These are phyloP conservation scores for Abortiporus biennis DNA, from an alignment of 1,284 basidiomycete genomes.

Conservation along the genomic window DNA sequence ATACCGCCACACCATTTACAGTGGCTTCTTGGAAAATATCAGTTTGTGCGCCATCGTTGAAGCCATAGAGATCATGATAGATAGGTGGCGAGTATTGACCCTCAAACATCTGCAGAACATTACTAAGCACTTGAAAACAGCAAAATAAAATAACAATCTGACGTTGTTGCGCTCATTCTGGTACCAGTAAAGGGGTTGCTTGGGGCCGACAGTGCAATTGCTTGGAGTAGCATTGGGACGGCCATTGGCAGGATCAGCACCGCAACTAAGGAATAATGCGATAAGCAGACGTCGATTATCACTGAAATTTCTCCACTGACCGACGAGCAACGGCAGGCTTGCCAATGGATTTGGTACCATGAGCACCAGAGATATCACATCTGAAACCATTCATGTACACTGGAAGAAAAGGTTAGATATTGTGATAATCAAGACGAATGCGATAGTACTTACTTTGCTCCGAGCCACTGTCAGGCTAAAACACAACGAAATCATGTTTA, in stretches of 20 bases:
- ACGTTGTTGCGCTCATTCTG: conserved; percentile 56
- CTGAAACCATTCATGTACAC: conserved; percentile 75
- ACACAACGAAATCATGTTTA: neutral
- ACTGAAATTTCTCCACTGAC: too few species aligned
- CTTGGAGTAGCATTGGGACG: conserved; percentile 36
- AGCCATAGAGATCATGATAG: conserved; percentile 55
- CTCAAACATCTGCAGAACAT: conserved; percentile 43
- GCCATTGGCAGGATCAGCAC: conserved; percentile 40
- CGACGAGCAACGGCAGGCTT: conserved; percentile 46
- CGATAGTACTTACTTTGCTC: conserved; percentile 35
- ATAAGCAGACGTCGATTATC: too few species aligned
- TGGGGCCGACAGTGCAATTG: conserved; percentile 67
- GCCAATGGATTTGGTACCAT: conserved; percentile 45
- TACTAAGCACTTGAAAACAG: neutral
- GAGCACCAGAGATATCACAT: conserved; percentile 57
- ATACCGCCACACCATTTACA: conserved; percentile 6
- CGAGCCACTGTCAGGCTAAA: conserved; percentile 35
- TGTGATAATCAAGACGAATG: neutral
- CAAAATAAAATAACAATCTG: conserved; percentile 10
- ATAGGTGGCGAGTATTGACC: conserved; percentile 45
- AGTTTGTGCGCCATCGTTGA: conserved; percentile 52
- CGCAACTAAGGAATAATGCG: too few species aligned
- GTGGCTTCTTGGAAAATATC: conserved; percentile 51
- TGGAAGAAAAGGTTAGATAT: conserved; percentile 14
- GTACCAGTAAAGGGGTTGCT: conserved; percentile 62